phyloP scores from a whole-genome alignment of 805 yeast genomes.

The Metschnikowia anglica region DNA sequence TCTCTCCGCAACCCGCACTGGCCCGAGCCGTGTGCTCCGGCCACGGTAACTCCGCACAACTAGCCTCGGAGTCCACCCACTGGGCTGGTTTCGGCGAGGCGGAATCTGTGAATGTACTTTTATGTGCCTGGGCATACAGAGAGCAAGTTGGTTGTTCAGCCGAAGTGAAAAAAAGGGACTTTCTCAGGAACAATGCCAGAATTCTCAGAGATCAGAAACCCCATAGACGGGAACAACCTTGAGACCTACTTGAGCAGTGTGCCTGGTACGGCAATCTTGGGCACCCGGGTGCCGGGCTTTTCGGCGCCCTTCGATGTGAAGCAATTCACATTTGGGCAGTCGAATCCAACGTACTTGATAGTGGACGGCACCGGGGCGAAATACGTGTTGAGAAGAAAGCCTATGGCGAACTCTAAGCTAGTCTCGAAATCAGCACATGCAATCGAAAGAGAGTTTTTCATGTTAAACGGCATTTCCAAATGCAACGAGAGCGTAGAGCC shows the following conservation, averaged over 20 bases:
- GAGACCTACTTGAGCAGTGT: conserved; percentile 23
- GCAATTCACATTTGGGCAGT: conserved; percentile 63
- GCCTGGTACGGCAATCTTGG: conserved; percentile 23
- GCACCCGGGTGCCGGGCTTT: conserved; percentile 21
- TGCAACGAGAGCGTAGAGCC: conserved; percentile 24
- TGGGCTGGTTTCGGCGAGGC: too few relatives aligned
- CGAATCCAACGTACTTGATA: conserved; percentile 59
- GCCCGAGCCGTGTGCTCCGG: too few relatives aligned
- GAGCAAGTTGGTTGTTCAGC: too few relatives aligned
- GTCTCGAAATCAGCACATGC: conserved; percentile 60
- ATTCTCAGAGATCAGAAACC: conserved; percentile 36
- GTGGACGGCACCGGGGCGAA: conserved; percentile 39
- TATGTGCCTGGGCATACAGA: too few relatives aligned
- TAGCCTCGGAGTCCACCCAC: too few relatives aligned
- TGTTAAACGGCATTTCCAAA: conserved; percentile 40
- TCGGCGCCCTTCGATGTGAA: conserved; percentile 30
- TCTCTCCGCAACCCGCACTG: too few relatives aligned
- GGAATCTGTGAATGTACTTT: too few relatives aligned
- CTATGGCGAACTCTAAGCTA: conserved; percentile 48
- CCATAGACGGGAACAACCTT: conserved; percentile 29
- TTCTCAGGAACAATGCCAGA: conserved; percentile 17
- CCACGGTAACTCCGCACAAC: too few relatives aligned
- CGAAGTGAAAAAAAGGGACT: too few relatives aligned
- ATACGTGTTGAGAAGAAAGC: conserved; percentile 57
- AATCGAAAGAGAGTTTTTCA: conserved; percentile 58